Evolutionary conservation across 1,139 yeast genomes (phyloP), one percentile per base, ranked within the genome.

Genomic region (Protomyces inouyei): DNA sequence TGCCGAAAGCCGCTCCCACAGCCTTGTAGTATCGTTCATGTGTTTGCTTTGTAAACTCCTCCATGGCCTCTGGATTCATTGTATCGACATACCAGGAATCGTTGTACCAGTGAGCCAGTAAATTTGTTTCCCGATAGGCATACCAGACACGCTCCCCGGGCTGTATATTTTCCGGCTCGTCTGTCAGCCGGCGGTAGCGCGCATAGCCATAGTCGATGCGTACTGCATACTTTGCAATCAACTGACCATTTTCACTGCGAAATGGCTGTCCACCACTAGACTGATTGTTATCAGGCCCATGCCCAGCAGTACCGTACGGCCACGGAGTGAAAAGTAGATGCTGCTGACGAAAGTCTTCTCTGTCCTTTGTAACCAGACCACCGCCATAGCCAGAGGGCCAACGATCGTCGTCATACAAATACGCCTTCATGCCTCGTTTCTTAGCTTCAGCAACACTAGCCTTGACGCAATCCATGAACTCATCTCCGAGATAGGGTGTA

Each of bases 371-470:
- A 1, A 59, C n/a, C 16, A 52, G 18, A 0, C 63, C 63, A 5
- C 57, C 63, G 10, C 57, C 63, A 12, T 55, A 55, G 12, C 63
- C 63, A 3, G 63, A 59, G 8, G 63, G 63, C 63, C 63, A 59
- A 3, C 63, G 23, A 16, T 59, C 63, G 23, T 59, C 63, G 32
- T 59, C 63, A 18, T 59, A 59, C 38, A 59, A 23, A 43, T 40
- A 59, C 14, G 63, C 63, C 23, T 59, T 59, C 63, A 59, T 40
- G 57, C 36, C 48, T 35, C 40, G 16, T 45, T 40, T 59, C 25
- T 52, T 52, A 43, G 63, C 63, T 38, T 59, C 63, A 2, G 52
- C 52, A 1, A 59, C 52, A 52, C 57, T 52, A n/a, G 57, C 56
- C 12, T 48, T 55, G 14, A 53, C 63, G 23, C 63, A 59, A 14